Conservation (phyloP, 2,329 filamentous ascomycete genomes). For the Arthrobotrys pseudoclavata region DNA sequence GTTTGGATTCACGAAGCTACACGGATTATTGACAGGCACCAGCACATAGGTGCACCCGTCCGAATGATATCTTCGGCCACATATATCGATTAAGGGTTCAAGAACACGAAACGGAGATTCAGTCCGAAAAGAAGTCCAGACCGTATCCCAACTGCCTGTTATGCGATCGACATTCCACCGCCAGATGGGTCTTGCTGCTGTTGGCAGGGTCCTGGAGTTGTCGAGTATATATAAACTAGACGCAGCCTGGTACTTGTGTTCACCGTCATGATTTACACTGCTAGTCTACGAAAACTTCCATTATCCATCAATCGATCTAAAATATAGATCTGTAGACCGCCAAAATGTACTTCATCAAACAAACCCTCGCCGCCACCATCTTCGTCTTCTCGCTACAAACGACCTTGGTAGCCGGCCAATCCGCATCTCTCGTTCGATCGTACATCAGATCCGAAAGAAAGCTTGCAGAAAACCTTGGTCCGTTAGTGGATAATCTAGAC, state of each 20-base stretch:
- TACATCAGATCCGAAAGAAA: slow-evolving; percentile 4
- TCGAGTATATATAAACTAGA: slow-evolving; percentile 7
- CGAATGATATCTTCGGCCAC: too few relatives aligned
- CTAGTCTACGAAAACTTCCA: neutral
- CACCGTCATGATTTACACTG: too few relatives aligned
- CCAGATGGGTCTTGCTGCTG: neutral
- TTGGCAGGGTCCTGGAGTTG: neutral
- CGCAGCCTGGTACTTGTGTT: too few relatives aligned
- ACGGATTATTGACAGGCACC: too few relatives aligned
- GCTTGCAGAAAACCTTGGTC: neutral
- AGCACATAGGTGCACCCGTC: too few relatives aligned
- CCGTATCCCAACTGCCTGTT: neutral
- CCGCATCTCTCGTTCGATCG: slow-evolving; percentile 1
- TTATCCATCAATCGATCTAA: neutral
- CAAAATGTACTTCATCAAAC: slow-evolving; percentile 13
- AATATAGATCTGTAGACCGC: neutral
- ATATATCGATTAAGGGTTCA: too few relatives aligned
- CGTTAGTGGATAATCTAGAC: neutral
- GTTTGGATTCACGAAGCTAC: too few relatives aligned
- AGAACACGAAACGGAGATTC: too few relatives aligned
- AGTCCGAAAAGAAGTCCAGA: neutral
- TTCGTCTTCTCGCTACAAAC: slow-evolving; percentile 7
- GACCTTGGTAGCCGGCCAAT: neutral
- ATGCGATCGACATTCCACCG: neutral
- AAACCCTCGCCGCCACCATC: neutral